Evolutionary conservation across 2,329 filamentous ascomycete genomes (phyloP).

Genomic region (Calonectria pauciramosa): DNA sequence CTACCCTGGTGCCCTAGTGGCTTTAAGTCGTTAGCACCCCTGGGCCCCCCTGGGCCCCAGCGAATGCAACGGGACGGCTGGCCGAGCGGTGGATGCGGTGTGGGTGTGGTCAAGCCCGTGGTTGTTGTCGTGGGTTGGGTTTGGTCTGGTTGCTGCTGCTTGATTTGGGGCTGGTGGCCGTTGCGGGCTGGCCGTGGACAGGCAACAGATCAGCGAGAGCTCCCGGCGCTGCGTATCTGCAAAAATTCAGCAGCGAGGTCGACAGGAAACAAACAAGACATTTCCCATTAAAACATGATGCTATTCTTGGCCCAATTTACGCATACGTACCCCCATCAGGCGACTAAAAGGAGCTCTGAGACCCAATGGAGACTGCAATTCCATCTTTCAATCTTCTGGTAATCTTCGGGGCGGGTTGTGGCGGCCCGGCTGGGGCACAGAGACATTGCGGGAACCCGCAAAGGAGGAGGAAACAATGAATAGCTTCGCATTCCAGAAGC

Average conservation of each 20-base stretch:
- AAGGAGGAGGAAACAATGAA: slow-evolving; percentile 14
- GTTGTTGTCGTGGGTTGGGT: slow-evolving; percentile 13
- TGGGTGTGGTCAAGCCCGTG: slow-evolving; percentile 40
- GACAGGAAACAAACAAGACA: not conserved
- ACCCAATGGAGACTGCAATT: slow-evolving; percentile 9
- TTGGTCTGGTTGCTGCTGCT: slow-evolving; percentile 12
- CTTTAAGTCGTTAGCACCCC: slow-evolving; percentile 26
- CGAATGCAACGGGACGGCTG: slow-evolving; percentile 31
- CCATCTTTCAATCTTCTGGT: slow-evolving; percentile 4
- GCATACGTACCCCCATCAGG: not conserved
- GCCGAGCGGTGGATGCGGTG: slow-evolving; percentile 45
- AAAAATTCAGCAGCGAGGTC: not conserved
- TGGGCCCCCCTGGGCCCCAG: slow-evolving; percentile 27
- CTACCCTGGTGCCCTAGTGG: slow-evolving; percentile 32
- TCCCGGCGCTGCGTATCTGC: not conserved
- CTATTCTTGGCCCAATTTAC: not conserved
- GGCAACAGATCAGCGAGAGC: slow-evolving; percentile 5
- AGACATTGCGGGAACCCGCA: slow-evolving; percentile 22
- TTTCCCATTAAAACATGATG: not conserved
- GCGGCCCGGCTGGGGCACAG: slow-evolving; percentile 10
- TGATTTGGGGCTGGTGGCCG: slow-evolving; percentile 15
- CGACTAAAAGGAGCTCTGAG: not conserved
- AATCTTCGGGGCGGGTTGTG: slow-evolving; percentile 10
- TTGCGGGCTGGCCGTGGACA: slow-evolving; percentile 14
- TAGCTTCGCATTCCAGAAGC: slow-evolving; percentile 8